Conservation (phyloP, 352 stramenopile species). For the Phytophthora podocarpi region DNA sequence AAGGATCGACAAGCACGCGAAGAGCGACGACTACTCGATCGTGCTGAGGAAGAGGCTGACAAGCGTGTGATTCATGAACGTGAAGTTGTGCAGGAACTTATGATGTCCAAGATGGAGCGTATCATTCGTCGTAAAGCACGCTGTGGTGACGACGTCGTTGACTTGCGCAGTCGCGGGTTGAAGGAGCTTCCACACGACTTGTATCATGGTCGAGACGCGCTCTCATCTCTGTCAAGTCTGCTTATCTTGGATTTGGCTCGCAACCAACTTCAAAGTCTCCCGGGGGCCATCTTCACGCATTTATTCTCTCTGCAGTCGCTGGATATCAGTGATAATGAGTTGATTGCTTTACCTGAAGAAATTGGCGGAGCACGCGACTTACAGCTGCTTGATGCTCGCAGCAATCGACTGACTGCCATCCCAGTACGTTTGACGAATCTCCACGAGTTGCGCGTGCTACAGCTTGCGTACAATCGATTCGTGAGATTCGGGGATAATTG, state of each 20-base stretch:
- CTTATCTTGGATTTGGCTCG: constrained; percentile 66
- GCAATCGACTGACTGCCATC: constrained; percentile 49
- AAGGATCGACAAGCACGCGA: constrained; percentile 65
- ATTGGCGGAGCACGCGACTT: constrained; percentile 62
- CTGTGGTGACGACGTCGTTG: constrained; percentile 55
- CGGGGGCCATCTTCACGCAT: constrained; percentile 55
- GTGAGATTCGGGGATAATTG: constrained; percentile 53
- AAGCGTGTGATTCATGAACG: constrained; percentile 52
- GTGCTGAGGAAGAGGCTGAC: constrained; percentile 44
- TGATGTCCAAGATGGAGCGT: constrained; percentile 59
- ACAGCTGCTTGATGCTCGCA: constrained; percentile 47
- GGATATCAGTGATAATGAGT: constrained; percentile 58
- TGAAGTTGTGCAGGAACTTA: constrained; percentile 57
- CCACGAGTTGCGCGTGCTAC: constrained; percentile 50
- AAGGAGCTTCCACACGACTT: constrained; percentile 46
- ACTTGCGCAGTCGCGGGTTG: constrained; percentile 41
- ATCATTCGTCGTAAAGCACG: constrained; percentile 58
- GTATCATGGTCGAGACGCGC: constrained; percentile 57
- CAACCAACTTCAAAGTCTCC: constrained; percentile 57
- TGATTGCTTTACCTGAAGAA: constrained; percentile 51
- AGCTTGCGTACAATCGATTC: constrained; percentile 55
- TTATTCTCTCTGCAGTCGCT: constrained; percentile 63
- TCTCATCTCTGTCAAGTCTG: constrained; percentile 61
- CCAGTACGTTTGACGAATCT: constrained; percentile 34
- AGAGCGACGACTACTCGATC: constrained; percentile 50